phyloP scores from a whole-genome alignment of 139 green algal genomes.

The Protoeuglena noctilucae region DNA sequence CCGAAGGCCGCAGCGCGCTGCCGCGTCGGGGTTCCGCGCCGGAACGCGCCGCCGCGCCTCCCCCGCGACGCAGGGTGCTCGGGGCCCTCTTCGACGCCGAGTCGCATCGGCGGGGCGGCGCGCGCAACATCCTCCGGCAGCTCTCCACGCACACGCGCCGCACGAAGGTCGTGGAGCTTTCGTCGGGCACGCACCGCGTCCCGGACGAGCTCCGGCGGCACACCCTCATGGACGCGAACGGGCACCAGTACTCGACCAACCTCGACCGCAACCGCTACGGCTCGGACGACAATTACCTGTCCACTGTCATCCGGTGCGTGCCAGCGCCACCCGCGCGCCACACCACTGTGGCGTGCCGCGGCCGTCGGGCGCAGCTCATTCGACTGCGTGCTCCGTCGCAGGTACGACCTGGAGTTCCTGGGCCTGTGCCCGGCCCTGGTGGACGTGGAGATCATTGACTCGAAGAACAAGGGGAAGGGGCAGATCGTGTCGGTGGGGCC shows the following conservation, averaged over 20 bases:
- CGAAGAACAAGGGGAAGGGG: slow-evolving; percentile 54
- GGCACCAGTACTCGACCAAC: slow-evolving; percentile 81
- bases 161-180: slow-evolving; percentile 85
- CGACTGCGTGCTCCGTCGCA: slow-evolving; percentile 3
- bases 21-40: too few relatives aligned
- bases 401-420: slow-evolving; percentile 76
- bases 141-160: slow-evolving; percentile 76
- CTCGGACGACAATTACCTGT: slow-evolving; percentile 86
- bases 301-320: slow-evolving; percentile 42
- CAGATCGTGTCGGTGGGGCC: slow-evolving; percentile 52
- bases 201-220: slow-evolving; percentile 78
- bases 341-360: too few relatives aligned
- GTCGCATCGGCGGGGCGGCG: slow-evolving; percentile 11
- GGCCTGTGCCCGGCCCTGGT: slow-evolving; percentile 76
- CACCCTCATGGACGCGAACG: slow-evolving; percentile 56
- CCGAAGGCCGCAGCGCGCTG: too few relatives aligned
- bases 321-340: too few relatives aligned
- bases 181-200: slow-evolving; percentile 70
- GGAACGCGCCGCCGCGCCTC: too few relatives aligned
- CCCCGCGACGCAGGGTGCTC: too few relatives aligned
- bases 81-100: slow-evolving; percentile 57
- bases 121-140: slow-evolving; percentile 58
- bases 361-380: too few relatives aligned
- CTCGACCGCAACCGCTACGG: slow-evolving; percentile 91
- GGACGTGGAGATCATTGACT: slow-evolving; percentile 89